These are phyloP conservation scores for Wickerhamiella infanticola DNA, from an alignment of 1,139 yeast genomes.

Conservation along the genomic window DNA sequence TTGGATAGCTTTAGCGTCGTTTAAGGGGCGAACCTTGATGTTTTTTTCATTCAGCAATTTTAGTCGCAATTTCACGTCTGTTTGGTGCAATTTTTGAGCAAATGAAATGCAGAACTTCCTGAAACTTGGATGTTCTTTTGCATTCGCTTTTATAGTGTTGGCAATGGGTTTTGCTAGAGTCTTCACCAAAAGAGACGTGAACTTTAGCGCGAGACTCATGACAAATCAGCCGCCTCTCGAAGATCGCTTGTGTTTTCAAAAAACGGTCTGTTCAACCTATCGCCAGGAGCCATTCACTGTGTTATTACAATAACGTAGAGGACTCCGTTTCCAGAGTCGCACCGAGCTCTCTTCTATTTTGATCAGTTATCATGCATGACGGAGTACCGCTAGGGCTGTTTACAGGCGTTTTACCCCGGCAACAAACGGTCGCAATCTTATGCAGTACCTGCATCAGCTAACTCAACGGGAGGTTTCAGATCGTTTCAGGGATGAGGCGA, in stretches of 20 bases:
- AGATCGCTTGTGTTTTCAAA: too few species aligned
- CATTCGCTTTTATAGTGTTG: constrained; percentile 53
- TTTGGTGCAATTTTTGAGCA: constrained; percentile 59
- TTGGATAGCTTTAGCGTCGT: constrained; percentile 73
- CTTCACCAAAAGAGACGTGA: constrained; percentile 57
- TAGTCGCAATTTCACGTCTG: constrained; percentile 51
- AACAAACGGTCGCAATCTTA: too few species aligned
- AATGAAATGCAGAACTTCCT: constrained; percentile 45
- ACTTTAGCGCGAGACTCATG: constrained; percentile 49
- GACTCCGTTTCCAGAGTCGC: background rate
- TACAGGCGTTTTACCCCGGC: too few species aligned
- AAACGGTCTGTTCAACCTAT: too few species aligned
- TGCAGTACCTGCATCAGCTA: too few species aligned
- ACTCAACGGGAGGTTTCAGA: too few species aligned
- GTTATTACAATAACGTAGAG: background rate
- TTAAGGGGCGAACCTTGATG: constrained; percentile 53
- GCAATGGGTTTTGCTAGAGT: constrained; percentile 79
- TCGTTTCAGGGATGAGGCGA: too few species aligned
- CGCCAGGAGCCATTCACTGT: too few species aligned
- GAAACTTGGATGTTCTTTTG: constrained; percentile 58
- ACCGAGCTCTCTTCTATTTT: background rate
- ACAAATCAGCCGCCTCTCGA: background rate
- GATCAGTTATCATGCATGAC: background rate
- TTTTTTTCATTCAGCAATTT: constrained; percentile 40
- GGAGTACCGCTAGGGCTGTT: too few species aligned